A percentile compares a stretch with the other conserved stretches of the same genome.
These are phyloP conservation scores for Candida endomychidarum DNA, from an alignment of 805 yeast genomes.

Conservation along the genomic window DNA sequence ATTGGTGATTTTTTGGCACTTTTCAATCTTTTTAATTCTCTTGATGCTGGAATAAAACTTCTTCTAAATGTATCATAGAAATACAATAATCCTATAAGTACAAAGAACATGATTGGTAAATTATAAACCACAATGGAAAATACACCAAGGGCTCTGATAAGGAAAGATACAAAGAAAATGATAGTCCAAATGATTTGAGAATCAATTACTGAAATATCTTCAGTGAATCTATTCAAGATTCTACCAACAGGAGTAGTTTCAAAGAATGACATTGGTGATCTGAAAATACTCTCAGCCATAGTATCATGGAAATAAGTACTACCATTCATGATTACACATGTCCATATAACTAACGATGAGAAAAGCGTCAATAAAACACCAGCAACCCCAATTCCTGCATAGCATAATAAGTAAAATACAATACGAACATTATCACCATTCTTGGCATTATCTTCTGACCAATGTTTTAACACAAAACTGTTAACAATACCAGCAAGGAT, in stretches of 20 bases:
- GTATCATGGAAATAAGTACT: slow-evolving; percentile 35
- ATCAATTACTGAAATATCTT: slow-evolving; percentile 35
- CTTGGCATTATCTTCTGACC: slow-evolving; percentile 35
- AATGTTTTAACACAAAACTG: slow-evolving; percentile 30
- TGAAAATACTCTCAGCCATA: slow-evolving; percentile 34
- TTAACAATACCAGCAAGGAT: slow-evolving; percentile 23
- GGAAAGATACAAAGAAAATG: slow-evolving; percentile 22
- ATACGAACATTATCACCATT: slow-evolving; percentile 27
- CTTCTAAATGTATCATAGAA: slow-evolving; percentile 32
- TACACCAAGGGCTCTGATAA: slow-evolving; percentile 26
- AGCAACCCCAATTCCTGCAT: slow-evolving; percentile 28
- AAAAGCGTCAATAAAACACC: slow-evolving; percentile 27
- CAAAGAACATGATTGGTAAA: slow-evolving; percentile 33
- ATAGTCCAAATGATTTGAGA: slow-evolving; percentile 33
- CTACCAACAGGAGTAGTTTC: slow-evolving; percentile 44
- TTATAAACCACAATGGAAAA: slow-evolving; percentile 31
- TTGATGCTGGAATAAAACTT: slow-evolving; percentile 33
- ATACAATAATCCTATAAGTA: slow-evolving; percentile 24
- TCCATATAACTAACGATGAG: slow-evolving; percentile 31
- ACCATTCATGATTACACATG: slow-evolving; percentile 30
- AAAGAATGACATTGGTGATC: slow-evolving; percentile 43
- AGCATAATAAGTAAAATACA: slow-evolving; percentile 24
- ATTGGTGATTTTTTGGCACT: slow-evolving; percentile 34
- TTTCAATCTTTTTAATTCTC: slow-evolving; percentile 33
- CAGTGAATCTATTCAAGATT: slow-evolving; percentile 39